Evolutionary conservation across 257 asterid genomes (phyloP).

Genomic region (Salvia splendens): DNA sequence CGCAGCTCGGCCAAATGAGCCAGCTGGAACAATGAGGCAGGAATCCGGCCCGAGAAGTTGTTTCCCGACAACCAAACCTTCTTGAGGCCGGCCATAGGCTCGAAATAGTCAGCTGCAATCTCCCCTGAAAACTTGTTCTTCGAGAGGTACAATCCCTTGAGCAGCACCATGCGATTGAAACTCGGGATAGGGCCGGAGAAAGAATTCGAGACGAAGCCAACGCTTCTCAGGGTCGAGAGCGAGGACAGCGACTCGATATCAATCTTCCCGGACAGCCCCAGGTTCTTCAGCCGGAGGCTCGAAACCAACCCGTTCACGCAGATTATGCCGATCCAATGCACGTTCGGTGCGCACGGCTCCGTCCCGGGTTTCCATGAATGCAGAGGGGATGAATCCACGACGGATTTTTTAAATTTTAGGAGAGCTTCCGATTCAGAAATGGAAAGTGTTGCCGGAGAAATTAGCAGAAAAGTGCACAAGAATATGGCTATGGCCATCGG

Average conservation of each 20-base stretch:
- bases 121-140: constrained; percentile 69
- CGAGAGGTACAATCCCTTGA: constrained; percentile 58
- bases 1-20: constrained; percentile 56
- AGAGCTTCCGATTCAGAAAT: constrained; percentile 61
- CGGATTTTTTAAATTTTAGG: constrained; percentile 53
- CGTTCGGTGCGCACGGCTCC: constrained; percentile 47
- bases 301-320: constrained; percentile 51
- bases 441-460: constrained; percentile 31
- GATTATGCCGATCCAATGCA: constrained; percentile 55
- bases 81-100: constrained; percentile 53
- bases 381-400: constrained; percentile 48
- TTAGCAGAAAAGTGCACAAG: constrained; percentile 35
- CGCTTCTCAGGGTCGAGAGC: constrained; percentile 52
- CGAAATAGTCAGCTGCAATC: constrained; percentile 59
- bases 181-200: constrained; percentile 81
- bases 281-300: constrained; percentile 46
- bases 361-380: constrained; percentile 75
- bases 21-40: constrained; percentile 45
- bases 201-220: constrained; percentile 46
- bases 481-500: constrained; percentile 52
- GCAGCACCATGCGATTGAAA: constrained; percentile 47
- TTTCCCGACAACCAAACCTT: constrained; percentile 72
- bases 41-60: constrained; percentile 59
- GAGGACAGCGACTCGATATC: constrained; percentile 64
- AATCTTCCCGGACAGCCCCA: constrained; percentile 62